Evolutionary conservation across 768 basidiomycete genomes (phyloP).

Genomic region (Sporobolomyces phaffii): DNA sequence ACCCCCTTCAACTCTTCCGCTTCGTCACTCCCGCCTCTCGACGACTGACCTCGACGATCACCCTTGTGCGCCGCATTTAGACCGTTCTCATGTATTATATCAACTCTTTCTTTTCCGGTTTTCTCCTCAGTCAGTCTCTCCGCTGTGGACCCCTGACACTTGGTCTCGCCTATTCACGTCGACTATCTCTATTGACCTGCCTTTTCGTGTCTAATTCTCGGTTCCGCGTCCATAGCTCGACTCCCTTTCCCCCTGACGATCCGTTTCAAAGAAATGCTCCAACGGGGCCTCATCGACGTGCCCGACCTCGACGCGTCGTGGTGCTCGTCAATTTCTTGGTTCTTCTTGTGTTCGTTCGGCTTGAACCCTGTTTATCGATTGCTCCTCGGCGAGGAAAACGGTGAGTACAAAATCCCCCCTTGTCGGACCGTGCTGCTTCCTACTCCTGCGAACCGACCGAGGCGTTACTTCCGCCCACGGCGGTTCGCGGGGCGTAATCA

Average conservation of each 20-base stretch:
- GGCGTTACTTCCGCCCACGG: no score
- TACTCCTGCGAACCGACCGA: no score
- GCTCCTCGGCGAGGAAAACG: constrained; percentile 80
- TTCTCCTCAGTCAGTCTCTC: constrained; percentile 77
- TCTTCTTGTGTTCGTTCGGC: constrained; percentile 98
- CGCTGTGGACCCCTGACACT: no score
- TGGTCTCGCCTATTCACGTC: no score
- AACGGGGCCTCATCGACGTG: constrained; percentile 80
- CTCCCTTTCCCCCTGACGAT: constrained; percentile 93
- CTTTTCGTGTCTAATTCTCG: no score
- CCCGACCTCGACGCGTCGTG: constrained; percentile 96
- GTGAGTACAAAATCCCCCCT: constrained; percentile 51
- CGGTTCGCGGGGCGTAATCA: no score
- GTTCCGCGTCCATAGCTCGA: constrained; percentile 58
- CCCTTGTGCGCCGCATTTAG: no score
- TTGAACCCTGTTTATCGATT: constrained; percentile 91
- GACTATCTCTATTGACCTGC: no score
- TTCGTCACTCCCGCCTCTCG: no score
- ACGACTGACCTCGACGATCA: no score
- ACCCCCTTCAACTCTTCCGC: no score
- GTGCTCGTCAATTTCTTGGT: constrained; percentile 99
- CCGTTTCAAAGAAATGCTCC: constrained; percentile 96
- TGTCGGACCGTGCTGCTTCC: background rate
- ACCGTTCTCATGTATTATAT: constrained; percentile 99
- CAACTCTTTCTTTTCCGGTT: constrained; percentile 98